These are phyloP conservation scores for Lojkania enalia DNA, from an alignment of 2,329 filamentous ascomycete species.

Conservation along the genomic window DNA sequence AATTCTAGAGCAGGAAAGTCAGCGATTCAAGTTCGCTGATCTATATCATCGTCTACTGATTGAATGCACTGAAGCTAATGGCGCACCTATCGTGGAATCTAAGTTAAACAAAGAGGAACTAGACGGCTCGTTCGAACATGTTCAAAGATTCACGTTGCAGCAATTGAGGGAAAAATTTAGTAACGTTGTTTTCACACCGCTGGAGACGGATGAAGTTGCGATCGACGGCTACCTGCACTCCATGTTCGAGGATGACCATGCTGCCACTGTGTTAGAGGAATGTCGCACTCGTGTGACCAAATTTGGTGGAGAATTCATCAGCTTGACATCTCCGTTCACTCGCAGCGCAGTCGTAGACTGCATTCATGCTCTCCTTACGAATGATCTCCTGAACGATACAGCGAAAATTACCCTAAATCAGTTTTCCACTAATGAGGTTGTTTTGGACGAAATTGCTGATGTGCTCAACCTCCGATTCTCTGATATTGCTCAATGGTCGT, in stretches of 20 bases:
- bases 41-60: constrained; percentile 20
- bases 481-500: constrained; percentile 49
- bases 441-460: constrained; percentile 49
- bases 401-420: constrained; percentile 18
- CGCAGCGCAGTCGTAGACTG: constrained; percentile 9
- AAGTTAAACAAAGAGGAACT: constrained; percentile 13
- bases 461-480: constrained; percentile 51
- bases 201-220: constrained; percentile 20
- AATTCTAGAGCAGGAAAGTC: constrained; percentile 20
- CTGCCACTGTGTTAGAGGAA: constrained; percentile 5
- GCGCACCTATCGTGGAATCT: constrained; percentile 14
- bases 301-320: constrained; percentile 11
- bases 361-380: constrained; percentile 17
- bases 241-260: constrained; percentile 19
- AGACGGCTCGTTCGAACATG: constrained; percentile 20
- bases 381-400: constrained; percentile 19
- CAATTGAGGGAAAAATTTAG: constrained; percentile 21
- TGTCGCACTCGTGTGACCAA: constrained; percentile 4
- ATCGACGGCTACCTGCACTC: constrained; percentile 19
- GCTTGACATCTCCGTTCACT: constrained; percentile 12
- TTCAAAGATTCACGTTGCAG: constrained; percentile 19
- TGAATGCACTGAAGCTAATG: constrained; percentile 19
- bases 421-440: constrained; percentile 19
- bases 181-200: constrained; percentile 21
- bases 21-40: constrained; percentile 19